A percentile compares a stretch with the other conserved stretches of the same genome.
Conservation (phyloP, 768 basidiomycete genomes). For the Myochromella boudieri region DNA sequence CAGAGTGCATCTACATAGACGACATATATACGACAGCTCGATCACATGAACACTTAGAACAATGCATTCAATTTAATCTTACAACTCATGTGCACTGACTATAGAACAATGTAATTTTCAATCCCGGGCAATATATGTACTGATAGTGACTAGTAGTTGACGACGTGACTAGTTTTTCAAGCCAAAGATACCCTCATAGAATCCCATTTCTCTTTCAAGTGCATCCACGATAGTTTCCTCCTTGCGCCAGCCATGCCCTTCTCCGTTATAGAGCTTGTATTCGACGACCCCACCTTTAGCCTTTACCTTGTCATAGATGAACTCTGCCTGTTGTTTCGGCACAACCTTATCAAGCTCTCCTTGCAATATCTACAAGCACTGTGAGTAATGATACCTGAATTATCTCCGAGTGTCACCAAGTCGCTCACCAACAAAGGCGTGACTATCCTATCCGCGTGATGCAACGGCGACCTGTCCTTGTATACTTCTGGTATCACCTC, state of each 20-base stretch:
- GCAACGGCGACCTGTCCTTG: slow-evolving; percentile 59
- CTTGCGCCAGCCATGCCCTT: slow-evolving; percentile 66
- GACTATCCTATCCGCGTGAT: slow-evolving; percentile 60
- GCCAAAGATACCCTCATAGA: slow-evolving; percentile 49
- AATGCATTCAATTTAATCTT: too few species aligned
- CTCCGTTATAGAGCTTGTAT: slow-evolving; percentile 60
- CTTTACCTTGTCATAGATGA: slow-evolving; percentile 54
- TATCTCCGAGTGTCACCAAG: neutral
- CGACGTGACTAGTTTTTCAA: slow-evolving; percentile 26
- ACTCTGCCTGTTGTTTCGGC: slow-evolving; percentile 62
- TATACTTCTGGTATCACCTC: slow-evolving; percentile 59
- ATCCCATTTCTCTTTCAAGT: slow-evolving; percentile 50
- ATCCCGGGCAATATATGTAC: too few species aligned
- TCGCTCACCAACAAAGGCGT: slow-evolving; percentile 60
- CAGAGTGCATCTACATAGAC: too few species aligned
- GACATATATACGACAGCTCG: too few species aligned
- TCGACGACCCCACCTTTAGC: slow-evolving; percentile 52
- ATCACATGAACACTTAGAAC: too few species aligned
- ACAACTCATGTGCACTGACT: too few species aligned
- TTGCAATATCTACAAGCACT: slow-evolving; percentile 78
- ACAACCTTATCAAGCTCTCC: slow-evolving; percentile 64
- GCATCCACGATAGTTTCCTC: slow-evolving; percentile 54
- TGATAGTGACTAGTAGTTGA: too few species aligned
- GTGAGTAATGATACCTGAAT: too few species aligned
- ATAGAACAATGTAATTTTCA: too few species aligned